Evolutionary conservation across 805 yeast genomes (phyloP).

Genomic region (Lachancea quebecensis): DNA sequence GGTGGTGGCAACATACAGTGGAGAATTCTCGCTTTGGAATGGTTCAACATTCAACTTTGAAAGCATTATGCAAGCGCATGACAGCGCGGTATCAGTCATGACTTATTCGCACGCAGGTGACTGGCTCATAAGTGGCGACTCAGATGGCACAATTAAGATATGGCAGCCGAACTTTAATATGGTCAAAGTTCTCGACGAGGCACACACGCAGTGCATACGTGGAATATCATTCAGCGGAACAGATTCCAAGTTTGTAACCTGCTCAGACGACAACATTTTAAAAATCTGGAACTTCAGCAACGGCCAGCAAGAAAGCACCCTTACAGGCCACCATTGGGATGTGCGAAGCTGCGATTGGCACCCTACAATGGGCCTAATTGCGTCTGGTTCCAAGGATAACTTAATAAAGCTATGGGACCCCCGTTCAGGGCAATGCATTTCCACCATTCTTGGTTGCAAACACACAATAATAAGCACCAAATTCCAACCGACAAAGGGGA

Average conservation of each 20-base stretch:
- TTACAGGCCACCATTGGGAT: slow-evolving; percentile 98
- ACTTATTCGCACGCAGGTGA: slow-evolving; percentile 85
- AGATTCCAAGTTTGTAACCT: slow-evolving; percentile 86
- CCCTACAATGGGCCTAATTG: slow-evolving; percentile 75
- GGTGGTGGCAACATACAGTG: slow-evolving; percentile 83
- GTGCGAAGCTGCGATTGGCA: slow-evolving; percentile 98
- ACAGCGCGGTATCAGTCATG: slow-evolving; percentile 72
- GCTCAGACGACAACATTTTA: slow-evolving; percentile 84
- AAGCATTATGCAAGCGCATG: slow-evolving; percentile 98
- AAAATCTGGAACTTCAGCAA: slow-evolving; percentile 94
- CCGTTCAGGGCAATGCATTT: slow-evolving; percentile 60
- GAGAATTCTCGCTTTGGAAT: slow-evolving; percentile 96
- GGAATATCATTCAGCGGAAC: slow-evolving; percentile 86
- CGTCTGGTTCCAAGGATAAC: slow-evolving; percentile 93
- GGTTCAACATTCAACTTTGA: slow-evolving; percentile 93
- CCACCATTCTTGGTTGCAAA: slow-evolving; percentile 85
- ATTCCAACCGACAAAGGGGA: slow-evolving; percentile 75
- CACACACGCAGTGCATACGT: slow-evolving; percentile 63
- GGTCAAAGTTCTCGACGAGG: slow-evolving; percentile 61
- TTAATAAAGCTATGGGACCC: slow-evolving; percentile 96
- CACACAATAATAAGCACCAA: slow-evolving; percentile 83
- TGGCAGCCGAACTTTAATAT: slow-evolving; percentile 99
- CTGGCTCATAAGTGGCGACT: slow-evolving; percentile 92
- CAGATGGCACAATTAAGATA: slow-evolving; percentile 82
- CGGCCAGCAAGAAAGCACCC: slow-evolving; percentile 70